Percentiles rank a stretch among this genome's conserved stretches.
These are phyloP conservation scores for Zoysia pacifica DNA, from an alignment of 176 grass and related monocot species.

Conservation along the genomic window DNA sequence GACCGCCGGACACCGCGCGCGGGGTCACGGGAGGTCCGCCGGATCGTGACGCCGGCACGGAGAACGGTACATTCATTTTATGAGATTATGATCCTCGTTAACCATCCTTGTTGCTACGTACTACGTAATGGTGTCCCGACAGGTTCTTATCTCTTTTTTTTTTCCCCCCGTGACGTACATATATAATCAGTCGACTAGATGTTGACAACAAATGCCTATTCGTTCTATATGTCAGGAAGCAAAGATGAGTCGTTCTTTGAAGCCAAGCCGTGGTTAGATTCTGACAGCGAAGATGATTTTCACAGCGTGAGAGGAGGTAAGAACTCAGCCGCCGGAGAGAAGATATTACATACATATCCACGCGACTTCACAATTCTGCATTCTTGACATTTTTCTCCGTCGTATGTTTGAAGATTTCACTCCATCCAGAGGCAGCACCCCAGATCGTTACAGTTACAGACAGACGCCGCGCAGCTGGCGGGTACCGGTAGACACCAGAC, in stretches of 20 bases:
- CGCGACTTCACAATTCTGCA: too few relatives aligned
- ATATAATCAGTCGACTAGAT: too few relatives aligned
- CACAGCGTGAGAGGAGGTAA: slow-evolving; percentile 86
- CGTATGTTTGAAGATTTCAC: slow-evolving; percentile 47
- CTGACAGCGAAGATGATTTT: slow-evolving; percentile 82
- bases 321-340: neutral
- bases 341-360: neutral
- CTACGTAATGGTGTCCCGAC: too few relatives aligned
- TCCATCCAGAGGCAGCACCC: slow-evolving; percentile 56
- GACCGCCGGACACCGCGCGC: too few relatives aligned
- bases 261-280: slow-evolving; percentile 66
- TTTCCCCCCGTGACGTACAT: too few relatives aligned
- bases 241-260: slow-evolving; percentile 88
- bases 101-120: too few relatives aligned
- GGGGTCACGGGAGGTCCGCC: too few relatives aligned
- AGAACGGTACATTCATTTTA: too few relatives aligned
- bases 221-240: slow-evolving; percentile 44
- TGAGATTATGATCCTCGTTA: too few relatives aligned
- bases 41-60: too few relatives aligned
- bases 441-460: slow-evolving; percentile 45
- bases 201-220: neutral
- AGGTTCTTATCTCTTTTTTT: too few relatives aligned
- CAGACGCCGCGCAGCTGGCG: neutral
- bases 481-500: slow-evolving; percentile 8
- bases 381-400: slow-evolving; percentile 15